Evolutionary conservation across 2,329 filamentous ascomycete species (phyloP).

Genomic region (Aspergillus carbonarius): DNA sequence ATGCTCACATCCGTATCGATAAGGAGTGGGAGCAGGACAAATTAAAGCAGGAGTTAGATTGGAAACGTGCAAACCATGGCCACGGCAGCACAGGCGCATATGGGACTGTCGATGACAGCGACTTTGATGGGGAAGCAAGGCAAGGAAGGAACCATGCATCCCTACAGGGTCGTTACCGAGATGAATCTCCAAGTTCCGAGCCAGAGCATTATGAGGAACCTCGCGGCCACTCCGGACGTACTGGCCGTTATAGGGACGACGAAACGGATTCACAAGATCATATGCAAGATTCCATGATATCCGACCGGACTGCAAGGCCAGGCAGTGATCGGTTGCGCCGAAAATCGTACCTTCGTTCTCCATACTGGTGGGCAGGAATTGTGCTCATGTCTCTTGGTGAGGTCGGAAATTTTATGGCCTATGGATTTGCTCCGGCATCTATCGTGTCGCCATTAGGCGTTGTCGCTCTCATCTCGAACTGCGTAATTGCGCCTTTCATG

Average conservation of each 20-base stretch:
- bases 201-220: conserved; percentile 36
- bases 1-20: conserved; percentile 84
- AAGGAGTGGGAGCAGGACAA: conserved; percentile 64
- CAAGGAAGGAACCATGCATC: conserved; percentile 8
- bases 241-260: conserved; percentile 11
- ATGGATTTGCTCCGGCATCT: conserved; percentile 94
- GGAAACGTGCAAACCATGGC: conserved; percentile 44
- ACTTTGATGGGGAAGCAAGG: conserved; percentile 9
- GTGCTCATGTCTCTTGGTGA: conserved; percentile 90
- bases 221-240: conserved; percentile 18
- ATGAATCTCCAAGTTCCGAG: conserved; percentile 22
- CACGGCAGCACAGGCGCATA: conserved; percentile 35
- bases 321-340: conserved; percentile 47
- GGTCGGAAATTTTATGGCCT: conserved; percentile 93
- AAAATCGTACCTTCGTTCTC: conserved; percentile 80
- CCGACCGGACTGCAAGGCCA: conserved; percentile 41
- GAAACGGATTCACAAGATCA: conserved; percentile 45
- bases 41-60: conserved; percentile 55
- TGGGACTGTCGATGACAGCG: conserved; percentile 40
- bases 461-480: conserved; percentile 95
- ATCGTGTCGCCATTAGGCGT: conserved; percentile 96
- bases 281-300: conserved; percentile 36
- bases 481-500: conserved; percentile 90
- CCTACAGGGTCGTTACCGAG: conserved; percentile 17
- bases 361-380: conserved; percentile 96